These are phyloP conservation scores for Nannochloropsis oceanica DNA, from an alignment of 108 stramenopile genomes.

Conservation along the genomic window DNA sequence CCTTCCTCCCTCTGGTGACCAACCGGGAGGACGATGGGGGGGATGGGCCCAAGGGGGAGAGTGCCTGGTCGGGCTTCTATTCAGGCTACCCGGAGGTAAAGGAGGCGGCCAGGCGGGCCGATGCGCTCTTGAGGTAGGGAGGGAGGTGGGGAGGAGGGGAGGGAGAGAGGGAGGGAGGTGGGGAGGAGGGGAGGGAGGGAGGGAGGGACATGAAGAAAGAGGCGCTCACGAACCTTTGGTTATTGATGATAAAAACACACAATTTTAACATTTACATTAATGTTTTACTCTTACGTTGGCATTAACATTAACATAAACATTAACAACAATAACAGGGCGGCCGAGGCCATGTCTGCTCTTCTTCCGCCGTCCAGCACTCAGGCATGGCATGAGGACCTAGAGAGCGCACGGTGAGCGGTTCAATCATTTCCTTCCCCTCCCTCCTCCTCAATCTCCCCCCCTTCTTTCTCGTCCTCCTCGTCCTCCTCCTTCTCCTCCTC, in stretches of 20 bases:
- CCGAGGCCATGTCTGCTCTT: not conserved
- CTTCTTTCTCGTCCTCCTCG: not conserved
- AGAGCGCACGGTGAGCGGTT: not conserved
- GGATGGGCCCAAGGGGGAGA: not conserved
- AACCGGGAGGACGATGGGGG: not conserved
- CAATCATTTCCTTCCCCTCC: not conserved
- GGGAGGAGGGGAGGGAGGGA: not conserved
- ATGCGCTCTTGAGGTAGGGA: not conserved
- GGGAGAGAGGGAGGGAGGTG: not conserved
- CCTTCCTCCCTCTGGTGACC: not conserved
- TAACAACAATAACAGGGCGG: not conserved
- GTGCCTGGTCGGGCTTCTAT: not conserved
- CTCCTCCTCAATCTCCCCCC: not conserved
- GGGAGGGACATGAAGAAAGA: not conserved
- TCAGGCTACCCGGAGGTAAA: not conserved
- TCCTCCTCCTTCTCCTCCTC: not conserved
- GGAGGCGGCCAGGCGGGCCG: not conserved
- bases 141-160: not conserved
- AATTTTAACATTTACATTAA: not conserved
- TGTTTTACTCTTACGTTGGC: not conserved
- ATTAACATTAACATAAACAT: not conserved
- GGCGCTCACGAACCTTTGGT: not conserved
- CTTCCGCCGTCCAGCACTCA: not conserved
- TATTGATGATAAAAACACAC: not conserved
- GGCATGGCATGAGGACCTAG: not conserved